Conservation (phyloP, 1,139 yeast genomes). For the Debaryomyces robertsiae region DNA sequence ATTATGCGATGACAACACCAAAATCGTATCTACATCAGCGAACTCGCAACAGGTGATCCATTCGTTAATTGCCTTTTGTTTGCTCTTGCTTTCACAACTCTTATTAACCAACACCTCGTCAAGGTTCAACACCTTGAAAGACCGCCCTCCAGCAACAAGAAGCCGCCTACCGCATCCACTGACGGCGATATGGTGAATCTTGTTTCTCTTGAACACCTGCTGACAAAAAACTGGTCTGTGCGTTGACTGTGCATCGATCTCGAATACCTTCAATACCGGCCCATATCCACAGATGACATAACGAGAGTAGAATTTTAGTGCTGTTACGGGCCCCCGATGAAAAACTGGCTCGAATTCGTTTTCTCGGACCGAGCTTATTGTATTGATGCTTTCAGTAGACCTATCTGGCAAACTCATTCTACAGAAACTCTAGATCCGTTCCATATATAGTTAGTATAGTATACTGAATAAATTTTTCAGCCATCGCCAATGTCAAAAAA, state of each 20-base stretch:
- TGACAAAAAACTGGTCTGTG: conserved; percentile 41
- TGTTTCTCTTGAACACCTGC: conserved; percentile 65
- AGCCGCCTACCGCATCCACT: conserved; percentile 32
- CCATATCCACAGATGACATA: conserved; percentile 74
- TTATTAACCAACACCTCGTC: conserved; percentile 18
- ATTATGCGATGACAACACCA: conserved; percentile 81
- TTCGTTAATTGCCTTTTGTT: conserved; percentile 66
- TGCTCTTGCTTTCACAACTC: conserved; percentile 12
- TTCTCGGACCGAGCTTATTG: conserved; percentile 25
- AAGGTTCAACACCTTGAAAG: conserved; percentile 51
- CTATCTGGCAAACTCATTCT: not conserved
- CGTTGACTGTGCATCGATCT: conserved; percentile 32
- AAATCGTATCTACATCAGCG: conserved; percentile 35
- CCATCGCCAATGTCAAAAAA: conserved; percentile 6
- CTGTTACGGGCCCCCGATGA: conserved; percentile 81
- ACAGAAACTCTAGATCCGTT: not conserved
- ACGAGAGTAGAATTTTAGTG: conserved; percentile 48
- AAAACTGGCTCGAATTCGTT: conserved; percentile 21
- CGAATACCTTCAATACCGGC: conserved; percentile 59
- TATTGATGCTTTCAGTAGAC: conserved; percentile 10
- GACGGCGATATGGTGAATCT: conserved; percentile 72
- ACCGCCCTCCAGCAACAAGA: conserved; percentile 72
- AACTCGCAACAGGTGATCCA: conserved; percentile 75
- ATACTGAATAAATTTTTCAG: conserved; percentile 4
- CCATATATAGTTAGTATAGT: not conserved